Conservation (phyloP, 352 stramenopile genomes). For the Albugo laibachii region DNA sequence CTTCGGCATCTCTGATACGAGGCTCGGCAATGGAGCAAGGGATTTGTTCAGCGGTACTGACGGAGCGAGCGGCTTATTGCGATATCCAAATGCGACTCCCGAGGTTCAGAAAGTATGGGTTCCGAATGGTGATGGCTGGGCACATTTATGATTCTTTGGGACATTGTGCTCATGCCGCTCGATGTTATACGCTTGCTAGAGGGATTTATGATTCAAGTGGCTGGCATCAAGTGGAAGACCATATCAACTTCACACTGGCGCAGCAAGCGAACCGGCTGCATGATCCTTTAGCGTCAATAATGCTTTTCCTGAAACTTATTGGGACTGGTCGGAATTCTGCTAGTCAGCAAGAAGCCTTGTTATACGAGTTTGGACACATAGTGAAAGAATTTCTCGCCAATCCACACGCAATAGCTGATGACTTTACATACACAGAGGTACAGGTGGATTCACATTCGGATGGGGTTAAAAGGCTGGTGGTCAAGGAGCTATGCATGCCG, state of each 20-base stretch:
- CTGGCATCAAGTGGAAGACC: constrained; percentile 75
- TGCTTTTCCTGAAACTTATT: constrained; percentile 71
- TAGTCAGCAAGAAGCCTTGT: constrained; percentile 58
- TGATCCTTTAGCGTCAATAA: constrained; percentile 65
- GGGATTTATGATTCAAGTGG: constrained; percentile 63
- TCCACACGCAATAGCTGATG: constrained; percentile 5
- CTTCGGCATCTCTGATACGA: constrained; percentile 58
- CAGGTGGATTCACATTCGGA: constrained; percentile 11
- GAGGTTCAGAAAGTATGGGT: constrained; percentile 78
- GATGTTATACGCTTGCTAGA: constrained; percentile 57
- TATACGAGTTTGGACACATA: constrained; percentile 69
- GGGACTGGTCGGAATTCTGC: constrained; percentile 60
- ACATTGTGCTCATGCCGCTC: constrained; percentile 49
- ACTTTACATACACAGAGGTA: background rate
- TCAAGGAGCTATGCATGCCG: constrained; percentile 55
- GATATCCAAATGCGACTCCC: constrained; percentile 41
- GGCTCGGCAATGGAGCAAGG: constrained; percentile 70
- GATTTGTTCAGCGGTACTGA: constrained; percentile 65
- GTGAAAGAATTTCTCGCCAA: constrained; percentile 57
- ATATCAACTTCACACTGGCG: constrained; percentile 76
- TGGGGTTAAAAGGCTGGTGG: constrained; percentile 33
- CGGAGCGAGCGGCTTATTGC: constrained; percentile 58
- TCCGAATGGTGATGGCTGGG: constrained; percentile 79
- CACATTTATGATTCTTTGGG: constrained; percentile 63
- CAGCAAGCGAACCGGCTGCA: constrained; percentile 59